These are phyloP conservation scores for Krasilnikovozyma curviuscula DNA, from an alignment of 768 basidiomycete species.

Conservation along the genomic window DNA sequence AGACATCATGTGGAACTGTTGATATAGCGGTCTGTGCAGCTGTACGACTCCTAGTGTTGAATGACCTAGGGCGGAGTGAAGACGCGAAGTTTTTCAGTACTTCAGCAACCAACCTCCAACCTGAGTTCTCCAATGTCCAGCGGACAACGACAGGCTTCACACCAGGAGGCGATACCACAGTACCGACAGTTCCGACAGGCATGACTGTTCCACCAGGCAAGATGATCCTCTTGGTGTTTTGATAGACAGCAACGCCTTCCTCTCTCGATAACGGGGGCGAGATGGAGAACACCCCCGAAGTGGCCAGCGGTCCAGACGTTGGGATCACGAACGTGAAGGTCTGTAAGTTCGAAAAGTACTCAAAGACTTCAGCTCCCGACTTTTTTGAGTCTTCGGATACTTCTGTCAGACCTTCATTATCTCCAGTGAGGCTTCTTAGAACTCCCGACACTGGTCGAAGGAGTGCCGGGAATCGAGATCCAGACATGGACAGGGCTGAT, in stretches of 20 bases:
- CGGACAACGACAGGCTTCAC: background rate
- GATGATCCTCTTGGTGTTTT: background rate
- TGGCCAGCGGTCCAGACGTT: constrained; percentile 20
- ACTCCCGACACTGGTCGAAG: constrained; percentile 49
- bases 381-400: constrained; percentile 6
- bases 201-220: background rate
- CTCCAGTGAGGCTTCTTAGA: constrained; percentile 54
- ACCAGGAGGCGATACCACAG: background rate
- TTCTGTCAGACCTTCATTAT: constrained; percentile 38
- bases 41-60: too few relatives aligned
- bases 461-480: constrained; percentile 66
- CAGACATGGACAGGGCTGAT: constrained; percentile 62
- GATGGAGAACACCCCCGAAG: background rate
- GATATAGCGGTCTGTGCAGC: too few relatives aligned
- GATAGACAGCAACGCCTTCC: background rate
- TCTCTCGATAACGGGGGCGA: background rate
- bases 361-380: constrained; percentile 49
- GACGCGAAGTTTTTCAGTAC: background rate
- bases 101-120: constrained; percentile 30
- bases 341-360: constrained; percentile 51
- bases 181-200: background rate
- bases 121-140: constrained; percentile 25
- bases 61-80: too few relatives aligned
- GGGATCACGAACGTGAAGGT: constrained; percentile 60
- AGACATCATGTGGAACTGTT: too few relatives aligned